phyloP scores from a whole-genome alignment of 148 eudicot genomes.

The Selenicereus undatus region DNA sequence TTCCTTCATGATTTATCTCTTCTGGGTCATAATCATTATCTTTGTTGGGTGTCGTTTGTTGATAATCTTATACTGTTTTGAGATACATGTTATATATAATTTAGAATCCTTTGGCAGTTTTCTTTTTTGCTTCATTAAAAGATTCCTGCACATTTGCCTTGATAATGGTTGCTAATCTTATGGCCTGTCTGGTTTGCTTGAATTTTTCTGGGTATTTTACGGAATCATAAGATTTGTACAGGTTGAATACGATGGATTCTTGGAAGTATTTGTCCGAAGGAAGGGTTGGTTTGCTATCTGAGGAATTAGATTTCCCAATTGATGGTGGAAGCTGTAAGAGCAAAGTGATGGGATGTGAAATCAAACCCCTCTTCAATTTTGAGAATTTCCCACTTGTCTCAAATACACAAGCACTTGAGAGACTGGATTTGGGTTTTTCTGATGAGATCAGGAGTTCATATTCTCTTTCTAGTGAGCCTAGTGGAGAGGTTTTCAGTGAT shows the following conservation, averaged over 20 bases:
- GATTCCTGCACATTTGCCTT: not conserved
- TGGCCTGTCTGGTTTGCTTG: not conserved
- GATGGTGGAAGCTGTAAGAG: slow-evolving; percentile 23
- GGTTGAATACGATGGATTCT: slow-evolving; percentile 37
- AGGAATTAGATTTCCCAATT: slow-evolving; percentile 28
- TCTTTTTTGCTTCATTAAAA: not conserved
- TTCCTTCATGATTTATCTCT: not conserved
- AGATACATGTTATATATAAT: not conserved
- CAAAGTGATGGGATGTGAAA: slow-evolving; percentile 27
- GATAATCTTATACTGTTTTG: not conserved
- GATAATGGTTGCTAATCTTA: not conserved
- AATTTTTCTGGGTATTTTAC: slow-evolving; percentile 8
- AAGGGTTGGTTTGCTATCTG: slow-evolving; percentile 29
- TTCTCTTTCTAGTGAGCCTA: slow-evolving; percentile 30
- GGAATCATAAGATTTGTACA: slow-evolving; percentile 18
- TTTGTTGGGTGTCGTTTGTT: not conserved
- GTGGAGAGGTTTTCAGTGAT: slow-evolving; percentile 29
- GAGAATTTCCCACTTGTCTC: slow-evolving; percentile 33
- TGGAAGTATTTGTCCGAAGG: slow-evolving; percentile 38
- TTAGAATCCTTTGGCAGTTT: not conserved
- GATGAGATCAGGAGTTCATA: slow-evolving; percentile 32
- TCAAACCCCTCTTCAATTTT: slow-evolving; percentile 25
- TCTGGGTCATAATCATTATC: not conserved
- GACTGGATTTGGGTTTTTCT: slow-evolving; percentile 30
- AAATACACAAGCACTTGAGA: slow-evolving; percentile 32